Conservation (phyloP, 2,329 filamentous ascomycete genomes). For the Alternaria consortialis region DNA sequence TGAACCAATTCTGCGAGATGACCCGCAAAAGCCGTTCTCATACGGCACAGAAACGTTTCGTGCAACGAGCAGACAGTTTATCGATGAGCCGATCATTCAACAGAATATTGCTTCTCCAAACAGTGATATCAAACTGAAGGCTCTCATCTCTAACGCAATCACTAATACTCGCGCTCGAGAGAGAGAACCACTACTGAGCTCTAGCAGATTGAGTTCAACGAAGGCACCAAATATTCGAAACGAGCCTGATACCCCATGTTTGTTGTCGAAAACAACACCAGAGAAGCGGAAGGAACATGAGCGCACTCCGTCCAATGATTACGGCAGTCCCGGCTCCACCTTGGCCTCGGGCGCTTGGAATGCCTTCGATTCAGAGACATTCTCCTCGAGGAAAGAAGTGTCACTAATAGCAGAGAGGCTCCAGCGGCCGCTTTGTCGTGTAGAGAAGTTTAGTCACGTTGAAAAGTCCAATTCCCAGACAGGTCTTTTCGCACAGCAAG, state of each 20-base stretch:
- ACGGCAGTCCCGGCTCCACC: not conserved
- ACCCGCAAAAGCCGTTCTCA: not conserved
- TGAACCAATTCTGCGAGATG: not conserved
- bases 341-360: not conserved
- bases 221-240: not conserved
- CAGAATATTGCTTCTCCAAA: not conserved
- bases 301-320: not conserved
- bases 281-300: not conserved
- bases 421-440: not conserved
- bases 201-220: not conserved
- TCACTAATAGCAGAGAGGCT: too few species aligned
- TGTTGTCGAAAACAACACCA: not conserved
- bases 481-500: not conserved
- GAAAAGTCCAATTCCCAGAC: accelerated
- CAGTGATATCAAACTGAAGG: not conserved
- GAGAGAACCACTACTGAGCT: not conserved
- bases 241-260: not conserved
- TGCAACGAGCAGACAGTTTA: not conserved
- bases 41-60: not conserved
- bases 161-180: not conserved
- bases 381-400: not conserved
- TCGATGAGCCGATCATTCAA: not conserved
- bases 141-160: not conserved
- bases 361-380: not conserved
- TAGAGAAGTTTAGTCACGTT: not conserved